These are phyloP conservation scores for Emmonsiellopsis sp. DNA, from an alignment of 2,329 filamentous ascomycete species.

Conservation along the genomic window DNA sequence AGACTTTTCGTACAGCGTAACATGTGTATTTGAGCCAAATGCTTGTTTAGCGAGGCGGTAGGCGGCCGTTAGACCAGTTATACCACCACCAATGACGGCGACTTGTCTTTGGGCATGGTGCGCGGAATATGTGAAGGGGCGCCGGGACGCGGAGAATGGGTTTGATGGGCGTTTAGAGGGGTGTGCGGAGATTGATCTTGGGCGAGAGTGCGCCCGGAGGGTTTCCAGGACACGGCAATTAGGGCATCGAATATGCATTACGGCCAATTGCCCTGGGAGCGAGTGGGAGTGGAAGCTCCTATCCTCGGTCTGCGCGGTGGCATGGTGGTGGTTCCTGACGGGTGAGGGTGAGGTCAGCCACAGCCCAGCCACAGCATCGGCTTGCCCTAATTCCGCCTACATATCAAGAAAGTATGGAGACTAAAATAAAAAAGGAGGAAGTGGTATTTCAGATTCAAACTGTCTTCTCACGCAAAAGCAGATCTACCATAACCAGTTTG, in stretches of 20 bases:
- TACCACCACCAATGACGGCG: slow-evolving; percentile 69
- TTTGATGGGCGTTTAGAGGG: neutral
- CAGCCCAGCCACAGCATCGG: no score
- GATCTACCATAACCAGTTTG: no score
- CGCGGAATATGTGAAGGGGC: neutral
- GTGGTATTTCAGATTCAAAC: no score
- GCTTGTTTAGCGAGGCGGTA: slow-evolving; percentile 66
- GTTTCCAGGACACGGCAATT: slow-evolving; percentile 1
- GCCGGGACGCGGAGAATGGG: neutral
- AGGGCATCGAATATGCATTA: slow-evolving; percentile 7
- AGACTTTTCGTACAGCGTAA: slow-evolving; percentile 73
- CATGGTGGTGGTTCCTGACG: no score
- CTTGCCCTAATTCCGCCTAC: no score
- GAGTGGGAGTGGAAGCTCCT: neutral
- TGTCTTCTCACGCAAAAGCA: no score
- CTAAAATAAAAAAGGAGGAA: no score
- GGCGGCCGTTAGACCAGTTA: slow-evolving; percentile 71
- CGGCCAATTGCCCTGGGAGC: neutral
- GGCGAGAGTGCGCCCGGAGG: slow-evolving; percentile 3
- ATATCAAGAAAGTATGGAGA: no score
- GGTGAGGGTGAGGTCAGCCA: no score
- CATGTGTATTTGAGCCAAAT: slow-evolving; percentile 59
- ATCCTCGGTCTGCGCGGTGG: no score
- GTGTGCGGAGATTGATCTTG: neutral
- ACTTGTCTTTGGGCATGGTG: slow-evolving; percentile 3